Conservation (phyloP, 1,284 basidiomycete genomes). For the Tilletia walkeri region DNA sequence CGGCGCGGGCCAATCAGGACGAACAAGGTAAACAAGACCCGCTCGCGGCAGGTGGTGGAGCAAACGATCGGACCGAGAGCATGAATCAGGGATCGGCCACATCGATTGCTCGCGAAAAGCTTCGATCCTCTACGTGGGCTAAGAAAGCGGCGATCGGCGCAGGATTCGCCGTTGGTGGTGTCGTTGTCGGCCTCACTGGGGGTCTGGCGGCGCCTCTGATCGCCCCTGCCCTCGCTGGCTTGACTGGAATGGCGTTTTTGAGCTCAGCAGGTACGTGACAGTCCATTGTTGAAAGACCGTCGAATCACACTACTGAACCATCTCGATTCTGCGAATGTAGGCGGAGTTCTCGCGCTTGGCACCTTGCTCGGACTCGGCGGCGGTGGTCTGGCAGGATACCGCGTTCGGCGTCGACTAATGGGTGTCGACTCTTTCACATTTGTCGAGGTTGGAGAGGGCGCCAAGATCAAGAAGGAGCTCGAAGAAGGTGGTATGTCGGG, state of each 20-base stretch:
- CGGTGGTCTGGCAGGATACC: slow-evolving; percentile 48
- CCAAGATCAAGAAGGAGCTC: slow-evolving; percentile 1
- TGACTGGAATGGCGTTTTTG: slow-evolving; percentile 44
- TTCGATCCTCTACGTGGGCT: slow-evolving; percentile 39
- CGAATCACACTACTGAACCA: too few species aligned
- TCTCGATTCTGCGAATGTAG: background rate
- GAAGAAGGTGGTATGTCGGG: slow-evolving; percentile 32
- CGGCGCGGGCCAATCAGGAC: slow-evolving; percentile 33
- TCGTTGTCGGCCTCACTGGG: slow-evolving; percentile 45
- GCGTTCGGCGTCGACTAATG: slow-evolving; percentile 38
- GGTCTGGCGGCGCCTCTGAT: slow-evolving; percentile 48
- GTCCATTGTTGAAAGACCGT: too few species aligned
- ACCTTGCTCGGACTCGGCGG: slow-evolving; percentile 47
- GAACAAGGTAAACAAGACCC: slow-evolving; percentile 35
- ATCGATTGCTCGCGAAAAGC: slow-evolving; percentile 36
- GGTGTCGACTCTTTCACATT: slow-evolving; percentile 40
- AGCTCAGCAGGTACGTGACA: slow-evolving; percentile 26
- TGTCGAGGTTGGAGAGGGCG: slow-evolving; percentile 27
- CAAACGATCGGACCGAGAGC: slow-evolving; percentile 31
- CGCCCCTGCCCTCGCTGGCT: slow-evolving; percentile 42
- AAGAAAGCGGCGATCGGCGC: slow-evolving; percentile 44
- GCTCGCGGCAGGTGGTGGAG: slow-evolving; percentile 21
- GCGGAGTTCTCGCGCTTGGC: slow-evolving; percentile 48
- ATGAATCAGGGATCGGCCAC: slow-evolving; percentile 43
- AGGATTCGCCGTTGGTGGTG: slow-evolving; percentile 40